phyloP scores from a whole-genome alignment of 371 early-diverging fungal genomes.

The Mucor sp. region DNA sequence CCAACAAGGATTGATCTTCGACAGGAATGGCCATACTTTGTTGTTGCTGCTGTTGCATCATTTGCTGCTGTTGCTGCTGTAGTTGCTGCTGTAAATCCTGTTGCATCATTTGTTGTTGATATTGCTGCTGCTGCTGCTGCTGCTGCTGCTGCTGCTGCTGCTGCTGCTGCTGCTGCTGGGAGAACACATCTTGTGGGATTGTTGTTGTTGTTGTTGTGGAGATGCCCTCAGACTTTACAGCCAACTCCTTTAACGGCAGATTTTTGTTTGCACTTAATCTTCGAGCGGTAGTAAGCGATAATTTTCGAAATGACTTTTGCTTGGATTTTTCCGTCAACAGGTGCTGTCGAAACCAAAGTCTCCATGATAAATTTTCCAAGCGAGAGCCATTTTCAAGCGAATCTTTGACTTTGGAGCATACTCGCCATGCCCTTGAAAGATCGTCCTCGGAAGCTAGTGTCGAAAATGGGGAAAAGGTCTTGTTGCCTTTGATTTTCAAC shows the following conservation, averaged over 20 bases:
- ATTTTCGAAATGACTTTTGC: conserved; percentile 32
- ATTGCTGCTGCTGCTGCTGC: conserved; percentile 17
- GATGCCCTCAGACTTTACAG: conserved; percentile 12
- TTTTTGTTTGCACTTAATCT: conserved; percentile 30
- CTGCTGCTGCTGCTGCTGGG: conserved; percentile 11
- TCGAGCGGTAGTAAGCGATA: conserved; percentile 41
- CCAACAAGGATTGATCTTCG: conserved; percentile 2
- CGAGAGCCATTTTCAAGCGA: conserved; percentile 85
- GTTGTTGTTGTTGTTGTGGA: not conserved
- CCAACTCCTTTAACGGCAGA: not conserved
- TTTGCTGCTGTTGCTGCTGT: conserved; percentile 16
- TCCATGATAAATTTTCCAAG: conserved; percentile 90
- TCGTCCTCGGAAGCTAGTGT: conserved; percentile 74
- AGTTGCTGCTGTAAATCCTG: conserved; percentile 16
- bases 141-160: conserved; percentile 19
- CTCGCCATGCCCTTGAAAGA: conserved; percentile 77
- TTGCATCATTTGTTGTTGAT: conserved; percentile 14
- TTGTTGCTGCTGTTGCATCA: conserved; percentile 14
- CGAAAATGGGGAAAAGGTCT: conserved; percentile 73
- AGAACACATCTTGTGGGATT: too few species aligned
- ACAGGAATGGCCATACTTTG: not conserved
- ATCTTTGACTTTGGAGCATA: conserved; percentile 88
- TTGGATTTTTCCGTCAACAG: conserved; percentile 53
- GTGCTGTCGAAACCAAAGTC: conserved; percentile 73
- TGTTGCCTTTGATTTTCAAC: conserved; percentile 77